These are phyloP conservation scores for Aethionema arabicum DNA, from an alignment of 345 rosid genomes.

Conservation along the genomic window DNA sequence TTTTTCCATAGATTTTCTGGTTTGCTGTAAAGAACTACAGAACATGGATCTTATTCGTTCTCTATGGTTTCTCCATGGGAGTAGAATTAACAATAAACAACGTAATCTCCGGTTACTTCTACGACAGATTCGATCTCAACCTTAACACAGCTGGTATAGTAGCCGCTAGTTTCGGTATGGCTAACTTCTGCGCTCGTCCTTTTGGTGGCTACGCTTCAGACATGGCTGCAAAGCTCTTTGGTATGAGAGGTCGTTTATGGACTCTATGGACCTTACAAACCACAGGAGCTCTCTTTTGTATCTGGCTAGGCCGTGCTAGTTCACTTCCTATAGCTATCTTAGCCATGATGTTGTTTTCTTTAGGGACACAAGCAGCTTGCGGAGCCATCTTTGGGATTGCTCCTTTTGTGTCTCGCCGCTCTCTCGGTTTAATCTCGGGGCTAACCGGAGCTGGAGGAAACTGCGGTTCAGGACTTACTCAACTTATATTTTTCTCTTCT, in stretches of 20 bases:
- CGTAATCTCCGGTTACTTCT: constrained; percentile 64
- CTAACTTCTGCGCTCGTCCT: constrained; percentile 66
- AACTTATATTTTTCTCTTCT: constrained; percentile 60
- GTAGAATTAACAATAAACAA: constrained; percentile 61
- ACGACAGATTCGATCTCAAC: constrained; percentile 49
- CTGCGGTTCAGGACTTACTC: constrained; percentile 73
- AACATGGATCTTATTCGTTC: constrained; percentile 65
- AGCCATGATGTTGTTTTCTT: constrained; percentile 72
- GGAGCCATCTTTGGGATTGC: constrained; percentile 77
- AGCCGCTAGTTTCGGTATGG: constrained; percentile 77
- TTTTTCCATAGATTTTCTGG: constrained; percentile 55
- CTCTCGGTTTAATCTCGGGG: constrained; percentile 68
- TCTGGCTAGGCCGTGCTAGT: constrained; percentile 65
- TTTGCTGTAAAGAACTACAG: constrained; percentile 62
- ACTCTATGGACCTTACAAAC: constrained; percentile 67
- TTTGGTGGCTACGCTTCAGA: constrained; percentile 70
- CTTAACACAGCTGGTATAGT: constrained; percentile 70
- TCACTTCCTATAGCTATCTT: constrained; percentile 59
- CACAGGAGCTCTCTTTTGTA: constrained; percentile 62
- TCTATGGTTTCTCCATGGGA: constrained; percentile 71
- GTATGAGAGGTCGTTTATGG: constrained; percentile 84
- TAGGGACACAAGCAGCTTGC: constrained; percentile 77
- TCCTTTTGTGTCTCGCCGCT: constrained; percentile 68
- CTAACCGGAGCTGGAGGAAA: constrained; percentile 71
- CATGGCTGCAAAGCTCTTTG: constrained; percentile 49